These are phyloP conservation scores for Elaeis guineensis DNA, from an alignment of 176 grass and related monocot genomes.

Conservation along the genomic window DNA sequence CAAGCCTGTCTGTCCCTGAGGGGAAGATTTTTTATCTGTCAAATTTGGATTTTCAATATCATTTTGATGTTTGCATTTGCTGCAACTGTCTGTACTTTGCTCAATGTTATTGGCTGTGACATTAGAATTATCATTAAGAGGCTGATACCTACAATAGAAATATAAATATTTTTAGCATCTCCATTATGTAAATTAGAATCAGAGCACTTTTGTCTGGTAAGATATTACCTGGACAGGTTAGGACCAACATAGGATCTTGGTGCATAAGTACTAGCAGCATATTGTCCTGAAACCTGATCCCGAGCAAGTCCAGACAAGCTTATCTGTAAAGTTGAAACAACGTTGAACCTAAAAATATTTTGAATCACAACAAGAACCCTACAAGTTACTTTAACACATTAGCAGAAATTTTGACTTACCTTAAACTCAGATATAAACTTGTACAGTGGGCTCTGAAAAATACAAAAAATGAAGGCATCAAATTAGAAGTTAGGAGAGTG, in stretches of 20 bases:
- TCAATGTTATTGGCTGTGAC: slow-evolving; percentile 13
- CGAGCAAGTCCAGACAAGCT: slow-evolving; percentile 50
- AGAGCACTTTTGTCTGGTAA: neutral
- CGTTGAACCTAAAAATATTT: neutral
- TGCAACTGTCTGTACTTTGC: slow-evolving; percentile 3
- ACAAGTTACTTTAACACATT: neutral
- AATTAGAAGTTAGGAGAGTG: neutral
- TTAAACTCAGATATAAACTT: slow-evolving; percentile 68
- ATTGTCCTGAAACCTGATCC: slow-evolving; percentile 73
- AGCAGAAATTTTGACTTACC: slow-evolving; percentile 31
- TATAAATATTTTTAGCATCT: slow-evolving; percentile 21
- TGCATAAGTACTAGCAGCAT: slow-evolving; percentile 28
- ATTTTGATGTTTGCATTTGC: slow-evolving; percentile 19
- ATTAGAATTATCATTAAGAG: neutral
- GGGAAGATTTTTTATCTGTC: slow-evolving; percentile 4
- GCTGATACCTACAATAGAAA: slow-evolving; percentile 21
- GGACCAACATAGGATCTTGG: slow-evolving; percentile 32
- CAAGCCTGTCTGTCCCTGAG: slow-evolving; percentile 14
- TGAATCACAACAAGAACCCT: neutral
- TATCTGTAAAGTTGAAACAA: slow-evolving; percentile 36
- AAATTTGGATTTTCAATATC: slow-evolving; percentile 19
- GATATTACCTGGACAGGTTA: slow-evolving; percentile 43
- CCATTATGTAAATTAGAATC: no score
- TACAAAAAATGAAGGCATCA: slow-evolving; percentile 11
- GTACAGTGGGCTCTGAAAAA: slow-evolving; percentile 78